Base-by-base conservation (phyloP, 495 filamentous ascomycete species). In the Aspergillus ellipticus region DNA sequence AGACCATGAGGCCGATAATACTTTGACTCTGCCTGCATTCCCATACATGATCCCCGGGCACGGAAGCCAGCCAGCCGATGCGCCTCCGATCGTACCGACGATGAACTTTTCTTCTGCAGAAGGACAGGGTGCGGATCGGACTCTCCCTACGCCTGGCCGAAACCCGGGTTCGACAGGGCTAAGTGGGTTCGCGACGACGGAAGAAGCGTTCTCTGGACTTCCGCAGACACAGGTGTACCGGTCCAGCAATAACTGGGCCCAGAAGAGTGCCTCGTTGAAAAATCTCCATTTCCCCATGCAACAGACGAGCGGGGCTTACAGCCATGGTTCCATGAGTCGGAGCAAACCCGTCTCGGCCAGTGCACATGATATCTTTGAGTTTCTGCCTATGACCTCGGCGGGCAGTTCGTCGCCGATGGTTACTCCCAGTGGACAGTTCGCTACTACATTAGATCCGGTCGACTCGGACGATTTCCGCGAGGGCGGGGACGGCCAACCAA, bases 61-160 rank as follows among this genome's bases (percentile, higher is more conserved):
- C 3, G 62, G 49, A 19, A 49, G 58, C 6, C 49, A 60, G 21
- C 54, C 66, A 26, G 51, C 39, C 11, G 70, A 71, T 13, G 49
- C 58, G 5, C 33, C 68, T 8, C 58, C 60, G 22, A 42, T 57
- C 5, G 42, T 59, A 17, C 55, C 66, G 7, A 54, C 61, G 8
- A 58, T 70, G 49, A 52, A 42, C 42, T 57, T 66, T 6, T 50
- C 69, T 9, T 58, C 66, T 1, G 43, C 63, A 10, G 64, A 74
- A 2, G 37, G 31, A 6, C 57, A 67, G 37, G 66, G 62, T 2
- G 41, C 58, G 45, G 69, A 72, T 51, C 66, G 77, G 28, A 77
- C 61, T 11, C 62, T 78, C 15, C 77, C 75, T 13, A 73, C 61
- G 28, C 72, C 73, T 47, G 62, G 61, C 11, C 63, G 65, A 22